phyloP scores from a whole-genome alignment of 2,329 filamentous ascomycete genomes.

The Dactylellina cionopaga region DNA sequence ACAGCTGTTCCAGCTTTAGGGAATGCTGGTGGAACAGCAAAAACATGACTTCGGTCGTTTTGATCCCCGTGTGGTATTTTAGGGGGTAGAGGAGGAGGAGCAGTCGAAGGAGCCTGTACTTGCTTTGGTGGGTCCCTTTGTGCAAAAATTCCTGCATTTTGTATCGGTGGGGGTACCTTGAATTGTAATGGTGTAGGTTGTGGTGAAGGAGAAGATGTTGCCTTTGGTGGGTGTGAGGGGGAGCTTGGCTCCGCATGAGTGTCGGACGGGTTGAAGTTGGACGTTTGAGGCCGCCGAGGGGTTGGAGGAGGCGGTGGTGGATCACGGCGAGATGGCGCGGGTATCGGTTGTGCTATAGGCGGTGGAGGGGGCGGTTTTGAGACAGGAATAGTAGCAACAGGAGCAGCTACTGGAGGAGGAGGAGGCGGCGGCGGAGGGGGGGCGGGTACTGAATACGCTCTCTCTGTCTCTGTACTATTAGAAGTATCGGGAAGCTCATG shows the following conservation, averaged over 20 bases:
- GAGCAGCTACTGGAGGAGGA: conserved; percentile 60
- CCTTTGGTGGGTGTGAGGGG: conserved; percentile 20
- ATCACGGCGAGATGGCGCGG: conserved; percentile 22
- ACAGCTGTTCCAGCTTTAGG: conserved; percentile 62
- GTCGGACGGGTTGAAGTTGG: not conserved
- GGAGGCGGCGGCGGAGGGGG: conserved; percentile 64
- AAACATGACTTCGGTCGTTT: conserved; percentile 68
- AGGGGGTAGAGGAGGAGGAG: conserved; percentile 63
- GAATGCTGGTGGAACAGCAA: conserved; percentile 83
- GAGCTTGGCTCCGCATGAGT: conserved; percentile 21
- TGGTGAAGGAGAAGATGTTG: conserved; percentile 17
- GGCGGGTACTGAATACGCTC: conserved; percentile 61
- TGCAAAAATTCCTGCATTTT: conserved; percentile 89
- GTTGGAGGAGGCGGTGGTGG: conserved; percentile 35
- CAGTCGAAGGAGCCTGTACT: conserved; percentile 75
- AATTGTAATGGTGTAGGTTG: conserved; percentile 69
- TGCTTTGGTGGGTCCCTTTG: conserved; percentile 71
- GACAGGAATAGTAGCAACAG: conserved; percentile 67
- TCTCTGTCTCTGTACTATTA: conserved; percentile 7
- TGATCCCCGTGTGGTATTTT: conserved; percentile 72
- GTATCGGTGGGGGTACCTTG: conserved; percentile 84
- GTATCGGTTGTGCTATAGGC: conserved; percentile 63
- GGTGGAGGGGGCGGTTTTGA: conserved; percentile 75
- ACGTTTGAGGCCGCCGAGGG: conserved; percentile 22
- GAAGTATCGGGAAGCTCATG: conserved; percentile 50